phyloP scores from a whole-genome alignment of 306 rosid species.

The Mimosa bimucronata region DNA sequence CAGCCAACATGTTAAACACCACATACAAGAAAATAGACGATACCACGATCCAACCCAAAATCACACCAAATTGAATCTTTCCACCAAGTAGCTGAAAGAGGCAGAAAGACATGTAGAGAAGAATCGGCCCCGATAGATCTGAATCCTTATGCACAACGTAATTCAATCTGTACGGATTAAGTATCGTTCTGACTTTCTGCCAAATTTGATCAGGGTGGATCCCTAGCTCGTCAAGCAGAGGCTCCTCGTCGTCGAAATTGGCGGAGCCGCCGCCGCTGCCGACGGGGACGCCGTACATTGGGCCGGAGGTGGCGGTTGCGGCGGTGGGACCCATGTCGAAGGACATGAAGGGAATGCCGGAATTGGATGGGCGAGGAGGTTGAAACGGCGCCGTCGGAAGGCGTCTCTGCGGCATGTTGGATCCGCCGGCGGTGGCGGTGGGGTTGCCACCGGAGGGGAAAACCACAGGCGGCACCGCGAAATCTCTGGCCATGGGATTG shows the following conservation, averaged over 20 bases:
- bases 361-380: slow-evolving; percentile 60
- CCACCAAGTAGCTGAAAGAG: slow-evolving; percentile 95
- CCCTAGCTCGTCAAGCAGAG: slow-evolving; percentile 95
- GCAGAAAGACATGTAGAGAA: slow-evolving; percentile 82
- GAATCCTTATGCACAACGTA: slow-evolving; percentile 75
- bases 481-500: slow-evolving; percentile 62
- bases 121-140: slow-evolving; percentile 91
- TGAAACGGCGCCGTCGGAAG: slow-evolving; percentile 88
- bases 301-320: slow-evolving; percentile 62
- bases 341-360: slow-evolving; percentile 91
- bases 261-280: slow-evolving; percentile 50
- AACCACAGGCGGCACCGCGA: slow-evolving; percentile 85
- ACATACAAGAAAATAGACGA: slow-evolving; percentile 85
- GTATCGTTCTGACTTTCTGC: slow-evolving; percentile 80
- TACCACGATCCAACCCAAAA: slow-evolving; percentile 94
- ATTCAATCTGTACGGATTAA: slow-evolving; percentile 81
- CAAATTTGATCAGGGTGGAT: slow-evolving; percentile 97
- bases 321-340: slow-evolving; percentile 89
- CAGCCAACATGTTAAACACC: slow-evolving; percentile 95
- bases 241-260: slow-evolving; percentile 88
- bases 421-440: slow-evolving; percentile 32
- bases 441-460: slow-evolving; percentile 82
- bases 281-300: slow-evolving; percentile 61
- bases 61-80: slow-evolving; percentile 94
- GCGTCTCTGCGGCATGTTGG: slow-evolving; percentile 68